Evolutionary conservation across 495 filamentous ascomycete genomes (phyloP), one percentile per base, ranked within the genome.

Genomic region (Podospora bellae-mahoneyi): DNA sequence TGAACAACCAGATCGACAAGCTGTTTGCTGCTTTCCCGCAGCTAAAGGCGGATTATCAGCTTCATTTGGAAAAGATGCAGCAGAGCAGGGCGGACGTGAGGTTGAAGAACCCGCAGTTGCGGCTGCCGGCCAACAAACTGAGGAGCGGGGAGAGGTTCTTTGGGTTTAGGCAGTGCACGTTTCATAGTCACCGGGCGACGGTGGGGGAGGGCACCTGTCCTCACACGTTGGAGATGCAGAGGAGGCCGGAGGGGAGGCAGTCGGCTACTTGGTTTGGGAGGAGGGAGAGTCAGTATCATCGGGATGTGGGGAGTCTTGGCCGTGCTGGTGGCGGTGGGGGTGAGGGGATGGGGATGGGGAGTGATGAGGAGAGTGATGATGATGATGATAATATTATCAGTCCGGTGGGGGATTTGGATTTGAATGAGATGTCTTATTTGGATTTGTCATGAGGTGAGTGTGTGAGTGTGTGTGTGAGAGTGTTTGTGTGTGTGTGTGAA

Each of bases 91-190:
- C 81, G 32, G 80, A 83, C 67, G 69, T 80, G 62, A 74, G 78
- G 65, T 75, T 83, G 70, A 84, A 84, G 75, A 83, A 83, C 72
- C 82, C 82, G 0, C 81, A 83, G 71, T 76, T 84, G 16, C 70
- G 81, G 58, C 70, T 84, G 3, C 81, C 81, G 4, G 77, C 75
- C 54, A 84, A 83, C 71, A 75, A 75, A 48, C 74, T 83, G 5
- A 72, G 75, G 44, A 82, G 75, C 68, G 80, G 79, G 20, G 81
- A 81, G 74, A 79, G 81, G 39, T 73, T 79, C 27, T 84, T 83
- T 70, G 82, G 82, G 0, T 84, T 82, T 63, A 73, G 82, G 2
- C 78, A 80, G 69, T 84, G 82, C 66, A 82, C 81, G 9, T 84
- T 84, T 61, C 82, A 84, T 54, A 78, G 74, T 28, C 81, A 84